A percentile compares a stretch with the other conserved stretches of the same genome.
These are phyloP conservation scores for Neurospora pannonica DNA, from an alignment of 495 filamentous ascomycete species.

Conservation along the genomic window DNA sequence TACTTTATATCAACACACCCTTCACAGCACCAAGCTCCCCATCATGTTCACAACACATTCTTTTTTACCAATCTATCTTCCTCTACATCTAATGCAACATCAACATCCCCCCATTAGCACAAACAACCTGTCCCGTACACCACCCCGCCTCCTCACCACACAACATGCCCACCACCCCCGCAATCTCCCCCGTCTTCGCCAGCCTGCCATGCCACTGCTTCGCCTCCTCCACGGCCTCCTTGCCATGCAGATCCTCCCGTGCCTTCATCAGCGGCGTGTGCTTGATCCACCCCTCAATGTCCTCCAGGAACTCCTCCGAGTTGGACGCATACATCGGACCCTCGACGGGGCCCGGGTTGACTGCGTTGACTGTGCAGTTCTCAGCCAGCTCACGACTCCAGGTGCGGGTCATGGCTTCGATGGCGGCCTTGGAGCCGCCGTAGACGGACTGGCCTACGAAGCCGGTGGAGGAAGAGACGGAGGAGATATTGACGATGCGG, in stretches of 20 bases:
- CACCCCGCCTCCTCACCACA: constrained; percentile 63
- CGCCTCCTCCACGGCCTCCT: constrained; percentile 49
- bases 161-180: constrained; percentile 77
- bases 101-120: constrained; percentile 78
- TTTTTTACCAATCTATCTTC: neutral
- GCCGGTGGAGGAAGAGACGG: constrained; percentile 58
- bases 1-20: constrained; percentile 21
- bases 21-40: constrained; percentile 80
- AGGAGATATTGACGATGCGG: constrained; percentile 70
- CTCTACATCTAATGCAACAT: constrained; percentile 33
- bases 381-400: constrained; percentile 78
- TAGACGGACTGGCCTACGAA: constrained; percentile 69
- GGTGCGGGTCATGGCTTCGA: constrained; percentile 87
- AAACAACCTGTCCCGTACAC: constrained; percentile 79
- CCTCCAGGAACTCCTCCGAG: constrained; percentile 28
- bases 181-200: constrained; percentile 68
- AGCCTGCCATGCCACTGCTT: constrained; percentile 54
- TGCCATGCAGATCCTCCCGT: constrained; percentile 46
- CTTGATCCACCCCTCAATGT: constrained; percentile 47
- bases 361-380: constrained; percentile 69
- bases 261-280: constrained; percentile 55
- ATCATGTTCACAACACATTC: constrained; percentile 63
- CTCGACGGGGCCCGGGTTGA: constrained; percentile 82
- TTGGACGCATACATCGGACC: constrained; percentile 56
- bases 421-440: constrained; percentile 78